Percentiles rank a stretch among this genome's conserved stretches.
phyloP scores from a whole-genome alignment of 768 basidiomycete species.

The Phlegmacium glaucopus region DNA sequence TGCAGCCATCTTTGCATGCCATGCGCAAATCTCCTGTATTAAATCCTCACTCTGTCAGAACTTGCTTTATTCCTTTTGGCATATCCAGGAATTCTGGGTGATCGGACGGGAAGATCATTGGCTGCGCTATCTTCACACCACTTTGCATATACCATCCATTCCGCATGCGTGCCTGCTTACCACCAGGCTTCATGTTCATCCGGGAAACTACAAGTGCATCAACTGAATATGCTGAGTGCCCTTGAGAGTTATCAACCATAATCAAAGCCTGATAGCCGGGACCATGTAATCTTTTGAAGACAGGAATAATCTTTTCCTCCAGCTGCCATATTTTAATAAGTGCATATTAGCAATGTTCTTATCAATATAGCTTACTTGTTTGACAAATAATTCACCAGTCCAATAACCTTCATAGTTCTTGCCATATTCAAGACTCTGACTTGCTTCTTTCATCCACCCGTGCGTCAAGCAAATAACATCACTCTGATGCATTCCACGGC shows the following conservation, averaged over 20 bases:
- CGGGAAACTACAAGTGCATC: constrained; percentile 31
- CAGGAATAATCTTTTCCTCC: constrained; percentile 25
- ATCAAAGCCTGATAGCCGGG: constrained; percentile 32
- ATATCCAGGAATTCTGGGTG: constrained; percentile 25
- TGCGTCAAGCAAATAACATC: constrained; percentile 32
- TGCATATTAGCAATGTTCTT: not conserved
- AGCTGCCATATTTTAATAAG: too few relatives aligned
- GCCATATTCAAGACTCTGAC: constrained; percentile 37
- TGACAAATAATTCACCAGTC: constrained; percentile 19
- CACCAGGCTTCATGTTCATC: constrained; percentile 37
- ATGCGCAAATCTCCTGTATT: constrained; percentile 7
- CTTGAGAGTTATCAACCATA: constrained; percentile 41
- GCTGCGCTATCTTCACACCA: constrained; percentile 24
- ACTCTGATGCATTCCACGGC: constrained; percentile 33
- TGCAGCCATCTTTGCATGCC: constrained; percentile 14
- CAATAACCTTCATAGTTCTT: constrained; percentile 40
- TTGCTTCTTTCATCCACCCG: constrained; percentile 28
- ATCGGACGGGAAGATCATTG: constrained; percentile 32
- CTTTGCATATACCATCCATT: constrained; percentile 28
- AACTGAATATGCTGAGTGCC: constrained; percentile 33
- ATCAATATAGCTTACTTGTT: constrained; percentile 18
- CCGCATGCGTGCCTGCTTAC: constrained; percentile 32
- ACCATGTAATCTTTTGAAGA: constrained; percentile 26
- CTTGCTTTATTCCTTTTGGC: constrained; percentile 20
- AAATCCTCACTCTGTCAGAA: constrained; percentile 15